Base-by-base conservation (phyloP, 225 moss, liverwort and hornwort genomes). In the Ulota crispa region DNA sequence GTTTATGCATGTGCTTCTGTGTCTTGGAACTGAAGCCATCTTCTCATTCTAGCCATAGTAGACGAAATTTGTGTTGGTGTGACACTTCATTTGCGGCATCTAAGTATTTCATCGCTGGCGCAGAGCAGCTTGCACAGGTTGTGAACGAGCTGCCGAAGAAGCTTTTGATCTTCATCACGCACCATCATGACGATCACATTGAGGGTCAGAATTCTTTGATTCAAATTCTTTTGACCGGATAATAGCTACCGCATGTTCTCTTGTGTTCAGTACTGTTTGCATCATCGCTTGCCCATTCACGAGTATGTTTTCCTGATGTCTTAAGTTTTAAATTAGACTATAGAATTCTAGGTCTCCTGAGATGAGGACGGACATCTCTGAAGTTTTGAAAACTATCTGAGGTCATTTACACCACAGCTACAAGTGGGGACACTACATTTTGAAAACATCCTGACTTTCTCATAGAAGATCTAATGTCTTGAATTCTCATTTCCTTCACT, bases 91-190 rank as follows among this genome's bases (percentile, higher is more conserved):
- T 37, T 84, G 81, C 70, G 34, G 78, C 21, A 76, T 86, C 88
- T 94, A 88, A 94, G 76, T 80, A 76, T 73, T 37, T 70, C 64
- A 84, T 77, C 73, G 71, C 87, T 88, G 89, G 85, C 89, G 92
- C 93, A 88, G 91, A 93, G 88, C 97, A 97, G 95, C 92, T 97
- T 89, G 88, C 90, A 66, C 80, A 92, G 86, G 87, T 97, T 83
- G 87, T 97, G 71, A 93, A 89, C 56, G 85, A 93, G 73, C 88
- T 97, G 77, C 95, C 95, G 62, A 94, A 81, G 84, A 95, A 89
- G 86, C 92, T 97, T 72, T 64, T 97, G 67, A 90, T 97, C 24
- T 97, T 97, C 83, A 59, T 97, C 70, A 97, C 95, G 21, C 97
- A 97, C 80, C 97, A 97, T 84, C 97, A 97, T 73, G 73, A 77